A percentile compares a stretch with the other conserved stretches of the same genome.
These are phyloP conservation scores for Calocybe gangraenosa DNA, from an alignment of 768 basidiomycete genomes.

Conservation along the genomic window DNA sequence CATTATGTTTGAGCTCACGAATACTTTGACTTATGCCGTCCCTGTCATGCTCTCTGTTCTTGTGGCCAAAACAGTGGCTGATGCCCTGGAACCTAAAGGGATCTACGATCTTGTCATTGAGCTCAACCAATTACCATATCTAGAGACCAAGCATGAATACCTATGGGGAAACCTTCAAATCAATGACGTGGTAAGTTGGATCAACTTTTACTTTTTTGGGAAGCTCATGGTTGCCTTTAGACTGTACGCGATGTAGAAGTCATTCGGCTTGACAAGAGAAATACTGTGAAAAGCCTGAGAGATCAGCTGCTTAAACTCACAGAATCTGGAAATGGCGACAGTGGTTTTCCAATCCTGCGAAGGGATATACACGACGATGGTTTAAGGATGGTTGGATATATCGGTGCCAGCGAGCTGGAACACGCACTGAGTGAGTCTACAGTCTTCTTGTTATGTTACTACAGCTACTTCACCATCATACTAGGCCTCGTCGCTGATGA, in stretches of 20 bases:
- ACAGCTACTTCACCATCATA: constrained; percentile 2
- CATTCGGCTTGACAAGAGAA: constrained; percentile 66
- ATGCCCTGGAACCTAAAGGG: constrained; percentile 85
- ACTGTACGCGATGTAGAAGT: constrained; percentile 61
- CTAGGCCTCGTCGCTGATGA: constrained; percentile 77
- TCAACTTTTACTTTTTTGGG: background rate
- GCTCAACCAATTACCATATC: constrained; percentile 85
- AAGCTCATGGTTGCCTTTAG: constrained; percentile 31
- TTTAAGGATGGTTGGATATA: constrained; percentile 79
- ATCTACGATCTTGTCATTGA: constrained; percentile 98
- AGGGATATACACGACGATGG: constrained; percentile 41
- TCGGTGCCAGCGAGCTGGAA: constrained; percentile 90
- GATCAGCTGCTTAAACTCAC: constrained; percentile 62
- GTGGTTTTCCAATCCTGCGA: constrained; percentile 84
- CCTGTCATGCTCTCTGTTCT: constrained; percentile 88
- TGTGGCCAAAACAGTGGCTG: constrained; percentile 87
- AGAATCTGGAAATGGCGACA: constrained; percentile 61
- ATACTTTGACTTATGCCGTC: constrained; percentile 87
- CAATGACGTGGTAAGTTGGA: constrained; percentile 64
- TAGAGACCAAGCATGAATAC: constrained; percentile 89
- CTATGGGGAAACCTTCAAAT: constrained; percentile 78
- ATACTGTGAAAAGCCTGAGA: constrained; percentile 75
- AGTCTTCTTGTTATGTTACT: background rate
- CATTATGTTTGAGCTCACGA: constrained; percentile 93
- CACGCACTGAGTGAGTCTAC: constrained; percentile 74